Evolutionary conservation across 352 stramenopile genomes (phyloP).

Genomic region (Phytopythium boreale): DNA sequence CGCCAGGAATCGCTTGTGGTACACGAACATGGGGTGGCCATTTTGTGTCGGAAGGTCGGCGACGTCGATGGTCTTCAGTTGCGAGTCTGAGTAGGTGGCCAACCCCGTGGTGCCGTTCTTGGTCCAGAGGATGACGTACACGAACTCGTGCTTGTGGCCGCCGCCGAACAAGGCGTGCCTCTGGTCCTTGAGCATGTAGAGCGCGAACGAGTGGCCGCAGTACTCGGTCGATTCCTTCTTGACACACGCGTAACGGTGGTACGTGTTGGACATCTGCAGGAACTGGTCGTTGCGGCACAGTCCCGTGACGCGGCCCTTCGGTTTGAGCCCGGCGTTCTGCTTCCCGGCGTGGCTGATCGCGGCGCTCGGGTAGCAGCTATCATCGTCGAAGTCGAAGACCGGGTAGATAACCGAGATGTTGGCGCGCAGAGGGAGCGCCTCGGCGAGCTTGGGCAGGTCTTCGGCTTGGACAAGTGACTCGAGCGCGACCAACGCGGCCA

Average conservation of each 20-base stretch:
- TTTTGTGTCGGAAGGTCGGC: background rate
- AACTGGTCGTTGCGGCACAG: conserved; percentile 7
- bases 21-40: conserved; percentile 10
- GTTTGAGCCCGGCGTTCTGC: conserved; percentile 26
- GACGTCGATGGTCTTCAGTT: background rate
- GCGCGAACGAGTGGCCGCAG: conserved; percentile 14
- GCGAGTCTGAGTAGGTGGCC: background rate
- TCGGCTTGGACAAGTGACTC: conserved; percentile 7
- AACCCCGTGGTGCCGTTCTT: background rate
- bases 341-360: conserved; percentile 27
- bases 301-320: conserved; percentile 16
- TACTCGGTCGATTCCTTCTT: background rate
- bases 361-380: conserved; percentile 32
- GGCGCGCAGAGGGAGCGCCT: conserved; percentile 24
- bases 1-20: background rate
- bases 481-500: background rate
- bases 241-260: conserved; percentile 13
- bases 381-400: conserved; percentile 8
- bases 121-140: conserved; percentile 3
- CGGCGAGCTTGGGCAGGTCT: conserved; percentile 14
- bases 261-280: conserved; percentile 9
- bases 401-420: conserved; percentile 15
- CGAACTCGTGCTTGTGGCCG: background rate
- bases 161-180: background rate
- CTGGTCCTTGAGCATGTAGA: conserved; percentile 43